Percentiles rank a stretch among this genome's conserved stretches.
Evolutionary conservation across 2,329 filamentous ascomycete species (phyloP).

Genomic region (Ascosphaera aggregata): DNA sequence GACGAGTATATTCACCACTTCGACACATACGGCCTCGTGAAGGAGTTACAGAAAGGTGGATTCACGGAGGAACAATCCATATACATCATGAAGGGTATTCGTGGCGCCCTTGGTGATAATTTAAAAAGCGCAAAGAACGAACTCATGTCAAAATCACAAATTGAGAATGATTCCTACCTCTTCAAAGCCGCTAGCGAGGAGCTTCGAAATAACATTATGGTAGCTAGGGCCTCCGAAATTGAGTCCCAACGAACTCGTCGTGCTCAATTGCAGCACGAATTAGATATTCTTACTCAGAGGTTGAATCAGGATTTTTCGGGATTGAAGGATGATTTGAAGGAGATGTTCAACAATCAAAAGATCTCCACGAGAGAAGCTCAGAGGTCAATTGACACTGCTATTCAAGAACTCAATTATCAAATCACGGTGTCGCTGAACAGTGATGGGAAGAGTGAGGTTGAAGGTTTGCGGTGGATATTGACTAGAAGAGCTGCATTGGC

Average conservation of each 20-base stretch:
- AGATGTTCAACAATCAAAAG: constrained; percentile 87
- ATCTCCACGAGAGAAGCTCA: constrained; percentile 83
- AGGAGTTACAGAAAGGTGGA: constrained; percentile 46
- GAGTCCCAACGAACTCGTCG: constrained; percentile 67
- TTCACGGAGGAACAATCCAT: constrained; percentile 56
- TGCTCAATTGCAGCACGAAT: constrained; percentile 72
- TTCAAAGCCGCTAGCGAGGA: constrained; percentile 89
- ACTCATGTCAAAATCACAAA: constrained; percentile 71
- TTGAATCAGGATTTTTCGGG: constrained; percentile 61
- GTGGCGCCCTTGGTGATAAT: constrained; percentile 52
- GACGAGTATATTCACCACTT: constrained; percentile 78
- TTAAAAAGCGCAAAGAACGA: constrained; percentile 57
- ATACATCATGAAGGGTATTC: constrained; percentile 79
- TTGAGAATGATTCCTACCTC: constrained; percentile 86
- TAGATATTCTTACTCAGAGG: constrained; percentile 74
- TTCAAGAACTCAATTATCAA: constrained; percentile 90
- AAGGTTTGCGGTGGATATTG: constrained; percentile 70
- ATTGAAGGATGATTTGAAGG: constrained; percentile 77
- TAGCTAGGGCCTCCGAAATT: constrained; percentile 49
- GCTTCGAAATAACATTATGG: constrained; percentile 64
- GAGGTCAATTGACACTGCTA: constrained; percentile 60
- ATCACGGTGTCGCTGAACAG: constrained; percentile 80
- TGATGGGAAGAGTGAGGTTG: constrained; percentile 78
- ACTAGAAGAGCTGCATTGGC: constrained; percentile 40
- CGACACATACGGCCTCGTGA: constrained; percentile 77